Evolutionary conservation across 169 alveolate genomes (phyloP).

Genomic region (Babesia caballi): DNA sequence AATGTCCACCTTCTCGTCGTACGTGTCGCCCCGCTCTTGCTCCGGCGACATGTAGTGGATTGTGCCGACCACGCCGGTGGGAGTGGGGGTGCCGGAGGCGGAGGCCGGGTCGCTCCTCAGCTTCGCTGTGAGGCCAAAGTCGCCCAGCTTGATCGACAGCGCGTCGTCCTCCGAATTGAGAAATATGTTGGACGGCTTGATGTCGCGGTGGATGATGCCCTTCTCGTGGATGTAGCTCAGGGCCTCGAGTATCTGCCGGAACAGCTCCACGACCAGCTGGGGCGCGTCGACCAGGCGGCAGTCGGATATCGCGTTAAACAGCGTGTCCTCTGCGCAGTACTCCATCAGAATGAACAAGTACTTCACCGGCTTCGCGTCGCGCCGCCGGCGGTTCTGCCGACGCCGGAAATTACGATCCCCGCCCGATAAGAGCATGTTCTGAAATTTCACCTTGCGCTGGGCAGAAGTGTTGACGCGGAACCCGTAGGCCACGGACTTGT

Average conservation of each 20-base stretch:
- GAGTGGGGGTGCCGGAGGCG: background rate
- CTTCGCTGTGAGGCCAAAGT: conserved; percentile 81
- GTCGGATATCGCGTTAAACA: conserved; percentile 71
- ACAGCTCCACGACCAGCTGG: conserved; percentile 71
- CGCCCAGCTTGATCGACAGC: conserved; percentile 77
- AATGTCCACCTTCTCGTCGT: conserved; percentile 80
- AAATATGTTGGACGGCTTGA: conserved; percentile 82
- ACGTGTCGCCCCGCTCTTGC: conserved; percentile 74
- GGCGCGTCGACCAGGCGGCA: conserved; percentile 68
- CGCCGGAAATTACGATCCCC: background rate
- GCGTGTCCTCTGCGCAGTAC: conserved; percentile 80
- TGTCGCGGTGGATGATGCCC: conserved; percentile 82
- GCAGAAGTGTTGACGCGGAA: background rate
- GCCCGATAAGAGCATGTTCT: background rate
- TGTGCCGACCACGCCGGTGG: conserved; percentile 76
- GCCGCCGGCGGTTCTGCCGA: background rate
- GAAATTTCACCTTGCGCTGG: conserved; percentile 2
- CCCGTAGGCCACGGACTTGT: background rate
- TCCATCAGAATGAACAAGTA: conserved; percentile 81
- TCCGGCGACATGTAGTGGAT: conserved; percentile 83
- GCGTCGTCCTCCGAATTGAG: conserved; percentile 70
- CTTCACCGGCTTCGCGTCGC: conserved; percentile 57
- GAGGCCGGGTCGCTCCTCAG: conserved; percentile 46
- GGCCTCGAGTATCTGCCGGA: conserved; percentile 80
- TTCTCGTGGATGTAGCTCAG: conserved; percentile 81